Percentiles rank a stretch among this genome's conserved stretches.
phyloP scores from a whole-genome alignment of 164 flowering plant genomes.

The Houttuynia cordata region DNA sequence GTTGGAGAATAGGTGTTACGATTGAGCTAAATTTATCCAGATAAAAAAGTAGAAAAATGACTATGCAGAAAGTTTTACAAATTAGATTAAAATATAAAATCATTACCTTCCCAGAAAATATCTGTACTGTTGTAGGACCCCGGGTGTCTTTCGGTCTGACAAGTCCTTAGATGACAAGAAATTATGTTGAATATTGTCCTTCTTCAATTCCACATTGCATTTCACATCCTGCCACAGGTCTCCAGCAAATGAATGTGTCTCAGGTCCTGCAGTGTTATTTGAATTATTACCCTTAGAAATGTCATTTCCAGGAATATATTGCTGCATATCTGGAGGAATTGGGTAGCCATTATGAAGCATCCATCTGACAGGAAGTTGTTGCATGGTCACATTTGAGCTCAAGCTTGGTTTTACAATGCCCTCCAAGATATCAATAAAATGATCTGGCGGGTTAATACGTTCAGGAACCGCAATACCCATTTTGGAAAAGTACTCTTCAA shows the following conservation, averaged over 20 bases:
- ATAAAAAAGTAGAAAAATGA: not conserved
- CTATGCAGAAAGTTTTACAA: too few species aligned
- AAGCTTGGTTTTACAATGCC: slow-evolving; percentile 61
- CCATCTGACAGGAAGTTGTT: slow-evolving; percentile 91
- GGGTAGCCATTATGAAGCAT: slow-evolving; percentile 91
- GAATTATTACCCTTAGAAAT: slow-evolving; percentile 25
- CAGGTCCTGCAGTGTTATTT: slow-evolving; percentile 18
- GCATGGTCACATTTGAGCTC: slow-evolving; percentile 28
- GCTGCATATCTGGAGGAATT: slow-evolving; percentile 77
- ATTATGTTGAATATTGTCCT: slow-evolving; percentile 42
- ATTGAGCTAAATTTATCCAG: not conserved
- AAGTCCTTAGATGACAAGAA: slow-evolving; percentile 45
- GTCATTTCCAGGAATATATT: slow-evolving; percentile 27
- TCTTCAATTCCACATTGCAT: slow-evolving; percentile 38
- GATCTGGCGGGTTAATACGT: slow-evolving; percentile 90
- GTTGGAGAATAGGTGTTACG: too few species aligned
- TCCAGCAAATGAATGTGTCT: slow-evolving; percentile 58
- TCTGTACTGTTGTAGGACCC: slow-evolving; percentile 47
- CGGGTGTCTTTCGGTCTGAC: slow-evolving; percentile 64
- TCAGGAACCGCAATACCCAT: slow-evolving; percentile 87
- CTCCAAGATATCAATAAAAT: slow-evolving; percentile 90
- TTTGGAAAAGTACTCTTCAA: slow-evolving; percentile 78
- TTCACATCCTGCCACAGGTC: slow-evolving; percentile 76
- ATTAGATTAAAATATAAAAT: not conserved
- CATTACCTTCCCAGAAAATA: slow-evolving; percentile 80